Percentiles rank a stretch among this genome's conserved stretches.
These are phyloP conservation scores for Arthrobotrys entomopaga DNA, from an alignment of 2,329 filamentous ascomycete species.

Conservation along the genomic window DNA sequence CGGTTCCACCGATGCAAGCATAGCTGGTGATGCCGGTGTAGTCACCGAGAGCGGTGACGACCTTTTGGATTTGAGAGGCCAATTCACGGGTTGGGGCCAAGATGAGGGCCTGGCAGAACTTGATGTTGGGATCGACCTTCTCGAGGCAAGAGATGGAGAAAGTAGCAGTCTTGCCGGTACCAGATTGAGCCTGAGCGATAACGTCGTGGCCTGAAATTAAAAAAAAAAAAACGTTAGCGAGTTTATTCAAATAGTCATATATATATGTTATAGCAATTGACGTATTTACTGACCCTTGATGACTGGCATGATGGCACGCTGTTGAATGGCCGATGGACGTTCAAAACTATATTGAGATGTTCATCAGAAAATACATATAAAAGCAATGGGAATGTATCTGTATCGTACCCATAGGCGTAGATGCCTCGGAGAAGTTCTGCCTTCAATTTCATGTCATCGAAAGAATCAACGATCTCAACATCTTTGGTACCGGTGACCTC, in stretches of 20 bases:
- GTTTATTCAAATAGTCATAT: background rate
- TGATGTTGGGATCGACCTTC: constrained; percentile 94
- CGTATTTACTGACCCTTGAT: constrained; percentile 87
- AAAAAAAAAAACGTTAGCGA: constrained; percentile 15
- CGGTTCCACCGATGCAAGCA: constrained; percentile 98
- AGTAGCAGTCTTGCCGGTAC: constrained; percentile 99
- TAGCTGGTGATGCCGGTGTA: constrained; percentile 99
- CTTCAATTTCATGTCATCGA: constrained; percentile 98
- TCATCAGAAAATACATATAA: constrained; percentile 20
- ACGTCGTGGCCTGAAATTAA: constrained; percentile 84
- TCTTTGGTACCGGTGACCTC: constrained; percentile 99
- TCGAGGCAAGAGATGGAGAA: constrained; percentile 99
- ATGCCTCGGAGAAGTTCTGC: constrained; percentile 96
- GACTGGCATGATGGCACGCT: constrained; percentile 99
- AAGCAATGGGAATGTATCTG: constrained; percentile 7
- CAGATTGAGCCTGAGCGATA: constrained; percentile 98
- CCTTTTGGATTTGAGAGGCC: constrained; percentile 99
- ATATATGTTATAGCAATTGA: constrained; percentile 55
- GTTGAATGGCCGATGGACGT: constrained; percentile 98
- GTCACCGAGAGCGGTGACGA: constrained; percentile 97
- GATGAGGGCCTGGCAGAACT: constrained; percentile 97
- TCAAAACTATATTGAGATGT: constrained; percentile 76
- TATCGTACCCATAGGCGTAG: constrained; percentile 80
- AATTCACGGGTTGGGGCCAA: constrained; percentile 98
- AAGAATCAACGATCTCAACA: constrained; percentile 99